phyloP scores from a whole-genome alignment of 2,329 filamentous ascomycete species.

The Delphinella strobiligena region DNA sequence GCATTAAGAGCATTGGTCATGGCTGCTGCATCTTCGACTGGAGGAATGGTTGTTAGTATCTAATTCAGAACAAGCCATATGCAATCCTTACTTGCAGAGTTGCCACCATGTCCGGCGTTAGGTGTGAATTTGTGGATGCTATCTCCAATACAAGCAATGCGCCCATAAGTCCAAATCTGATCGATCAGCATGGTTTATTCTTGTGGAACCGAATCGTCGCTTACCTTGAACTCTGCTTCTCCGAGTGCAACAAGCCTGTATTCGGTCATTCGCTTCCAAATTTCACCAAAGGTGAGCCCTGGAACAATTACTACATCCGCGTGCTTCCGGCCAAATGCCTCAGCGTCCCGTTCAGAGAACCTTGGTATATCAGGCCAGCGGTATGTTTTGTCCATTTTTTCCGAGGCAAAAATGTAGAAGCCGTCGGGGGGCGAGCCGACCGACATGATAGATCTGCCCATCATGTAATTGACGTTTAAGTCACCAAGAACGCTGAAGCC shows the following conservation, averaged over 20 bases:
- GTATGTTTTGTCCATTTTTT: slow-evolving; percentile 18
- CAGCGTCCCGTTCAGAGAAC: slow-evolving; percentile 23
- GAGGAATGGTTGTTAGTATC: slow-evolving; percentile 1
- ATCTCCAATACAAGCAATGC: slow-evolving; percentile 17
- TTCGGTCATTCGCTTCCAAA: slow-evolving; percentile 18
- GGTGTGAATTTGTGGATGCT: slow-evolving; percentile 17
- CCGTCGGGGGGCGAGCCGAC: slow-evolving; percentile 19
- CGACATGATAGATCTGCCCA: slow-evolving; percentile 17
- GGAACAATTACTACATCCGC: slow-evolving; percentile 14
- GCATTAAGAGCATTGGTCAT: slow-evolving; percentile 14
- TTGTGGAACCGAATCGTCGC: no score
- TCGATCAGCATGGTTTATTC: neutral
- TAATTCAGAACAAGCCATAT: no score
- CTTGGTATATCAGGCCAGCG: slow-evolving; percentile 22
- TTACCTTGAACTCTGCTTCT: slow-evolving; percentile 13
- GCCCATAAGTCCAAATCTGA: slow-evolving; percentile 14
- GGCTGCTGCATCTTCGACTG: slow-evolving; percentile 15
- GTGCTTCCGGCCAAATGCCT: slow-evolving; percentile 16
- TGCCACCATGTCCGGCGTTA: slow-evolving; percentile 3
- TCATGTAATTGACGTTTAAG: slow-evolving; percentile 13
- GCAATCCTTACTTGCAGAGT: no score
- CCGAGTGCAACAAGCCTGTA: slow-evolving; percentile 19
- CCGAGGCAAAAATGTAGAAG: slow-evolving; percentile 27
- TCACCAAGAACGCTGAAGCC: slow-evolving; percentile 10
- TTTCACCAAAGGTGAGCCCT: slow-evolving; percentile 17